phyloP scores from a whole-genome alignment of 495 filamentous ascomycete genomes.

The Emericellopsis terricola region DNA sequence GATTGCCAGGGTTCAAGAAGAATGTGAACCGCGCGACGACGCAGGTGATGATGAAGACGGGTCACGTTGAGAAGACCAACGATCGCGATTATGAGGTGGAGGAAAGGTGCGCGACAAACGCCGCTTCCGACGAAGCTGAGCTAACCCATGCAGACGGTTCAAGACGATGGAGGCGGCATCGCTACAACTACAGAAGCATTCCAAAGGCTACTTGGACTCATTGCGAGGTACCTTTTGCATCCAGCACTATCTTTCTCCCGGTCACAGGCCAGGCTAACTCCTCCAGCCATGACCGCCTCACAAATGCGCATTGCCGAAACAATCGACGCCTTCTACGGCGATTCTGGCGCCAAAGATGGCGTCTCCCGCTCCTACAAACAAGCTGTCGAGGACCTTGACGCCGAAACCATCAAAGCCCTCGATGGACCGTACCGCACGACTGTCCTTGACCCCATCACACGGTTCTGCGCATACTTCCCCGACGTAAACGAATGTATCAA shows the following conservation, averaged over 20 bases:
- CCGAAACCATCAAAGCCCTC: conserved; percentile 93
- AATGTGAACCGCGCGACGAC: conserved; percentile 97
- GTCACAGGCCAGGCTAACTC: conserved; percentile 1
- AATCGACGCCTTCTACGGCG: conserved; percentile 97
- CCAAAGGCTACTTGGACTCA: conserved; percentile 91
- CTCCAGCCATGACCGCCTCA: conserved; percentile 86
- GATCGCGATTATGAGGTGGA: conserved; percentile 98
- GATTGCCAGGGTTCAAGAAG: conserved; percentile 75
- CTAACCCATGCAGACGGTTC: conserved; percentile 45
- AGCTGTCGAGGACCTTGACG: conserved; percentile 90
- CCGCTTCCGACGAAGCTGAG: neutral
- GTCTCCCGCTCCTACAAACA: conserved; percentile 95
- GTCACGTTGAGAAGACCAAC: conserved; percentile 95
- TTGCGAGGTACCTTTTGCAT: conserved; percentile 53
- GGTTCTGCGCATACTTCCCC: conserved; percentile 96
- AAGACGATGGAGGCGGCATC: conserved; percentile 92
- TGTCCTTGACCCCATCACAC: conserved; percentile 82
- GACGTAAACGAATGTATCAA: conserved; percentile 99
- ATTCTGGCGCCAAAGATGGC: conserved; percentile 83
- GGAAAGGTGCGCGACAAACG: conserved; percentile 44
- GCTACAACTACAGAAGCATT: conserved; percentile 84
- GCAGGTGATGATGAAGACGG: conserved; percentile 99
- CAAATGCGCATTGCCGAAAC: conserved; percentile 99
- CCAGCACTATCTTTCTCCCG: neutral
- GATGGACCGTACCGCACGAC: conserved; percentile 95